These are phyloP conservation scores for Mycena indigotica DNA, from an alignment of 768 basidiomycete species.

Conservation along the genomic window DNA sequence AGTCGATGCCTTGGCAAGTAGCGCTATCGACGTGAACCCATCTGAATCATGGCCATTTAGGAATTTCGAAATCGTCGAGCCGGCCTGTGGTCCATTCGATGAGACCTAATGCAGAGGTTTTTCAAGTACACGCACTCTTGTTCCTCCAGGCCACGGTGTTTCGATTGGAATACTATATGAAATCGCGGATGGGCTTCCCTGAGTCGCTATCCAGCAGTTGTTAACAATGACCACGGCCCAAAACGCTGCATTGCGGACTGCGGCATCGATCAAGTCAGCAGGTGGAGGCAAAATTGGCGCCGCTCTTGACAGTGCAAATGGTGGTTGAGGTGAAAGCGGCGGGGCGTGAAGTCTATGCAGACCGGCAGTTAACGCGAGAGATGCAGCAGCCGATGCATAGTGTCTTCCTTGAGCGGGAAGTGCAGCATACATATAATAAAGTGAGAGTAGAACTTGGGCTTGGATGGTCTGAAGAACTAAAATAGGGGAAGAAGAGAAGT, in stretches of 20 bases:
- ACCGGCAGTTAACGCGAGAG: neutral
- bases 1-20: neutral
- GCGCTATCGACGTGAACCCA: neutral
- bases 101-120: neutral
- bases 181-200: neutral
- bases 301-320: neutral
- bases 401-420: neutral
- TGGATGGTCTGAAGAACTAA: neutral
- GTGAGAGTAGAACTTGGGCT: neutral
- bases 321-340: neutral
- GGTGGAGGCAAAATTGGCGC: neutral
- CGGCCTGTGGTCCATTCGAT: neutral
- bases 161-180: neutral
- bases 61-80: neutral
- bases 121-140: neutral
- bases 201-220: neutral
- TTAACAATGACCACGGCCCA: constrained; percentile 1
- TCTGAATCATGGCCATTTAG: constrained; percentile 2
- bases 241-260: neutral
- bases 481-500: neutral
- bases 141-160: neutral
- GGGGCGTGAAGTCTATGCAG: neutral
- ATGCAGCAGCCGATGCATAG: neutral
- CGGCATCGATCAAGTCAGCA: neutral
- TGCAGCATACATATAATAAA: neutral